Percentiles rank a stretch among this genome's conserved stretches.
Evolutionary conservation across 169 alveolate species (phyloP).

Genomic region (Plasmodium adleri): DNA sequence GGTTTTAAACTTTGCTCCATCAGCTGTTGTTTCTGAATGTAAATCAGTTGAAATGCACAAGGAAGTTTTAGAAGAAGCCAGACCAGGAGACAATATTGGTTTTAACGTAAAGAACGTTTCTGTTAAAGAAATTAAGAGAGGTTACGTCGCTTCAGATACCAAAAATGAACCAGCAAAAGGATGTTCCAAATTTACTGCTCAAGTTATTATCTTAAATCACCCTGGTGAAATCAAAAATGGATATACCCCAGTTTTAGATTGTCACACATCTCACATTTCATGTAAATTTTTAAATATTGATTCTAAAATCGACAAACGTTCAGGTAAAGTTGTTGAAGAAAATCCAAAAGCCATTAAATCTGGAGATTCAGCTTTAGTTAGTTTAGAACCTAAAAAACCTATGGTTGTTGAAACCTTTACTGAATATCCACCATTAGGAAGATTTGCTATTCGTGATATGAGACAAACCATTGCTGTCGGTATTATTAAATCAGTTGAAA

Average conservation of each 20-base stretch:
- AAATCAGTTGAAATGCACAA: conserved; percentile 99
- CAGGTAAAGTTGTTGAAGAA: conserved; percentile 97
- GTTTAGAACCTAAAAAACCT: conserved; percentile 96
- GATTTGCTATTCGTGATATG: conserved; percentile 99
- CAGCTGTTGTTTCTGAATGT: conserved; percentile 96
- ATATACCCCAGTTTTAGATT: conserved; percentile 97
- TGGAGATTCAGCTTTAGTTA: conserved; percentile 98
- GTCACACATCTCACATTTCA: conserved; percentile 99
- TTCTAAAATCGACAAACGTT: conserved; percentile 96
- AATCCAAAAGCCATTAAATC: conserved; percentile 96
- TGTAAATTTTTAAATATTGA: conserved; percentile 96
- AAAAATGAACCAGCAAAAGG: conserved; percentile 99
- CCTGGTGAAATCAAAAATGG: conserved; percentile 98
- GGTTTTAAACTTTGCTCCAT: conserved; percentile 95
- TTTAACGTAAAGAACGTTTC: conserved; percentile 97
- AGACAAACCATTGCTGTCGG: conserved; percentile 99
- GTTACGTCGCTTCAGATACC: conserved; percentile 96
- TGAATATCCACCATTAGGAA: conserved; percentile 98
- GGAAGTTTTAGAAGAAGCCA: conserved; percentile 96
- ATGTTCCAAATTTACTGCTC: conserved; percentile 94
- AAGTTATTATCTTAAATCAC: conserved; percentile 97
- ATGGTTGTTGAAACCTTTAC: conserved; percentile 97
- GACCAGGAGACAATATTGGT: conserved; percentile 99
- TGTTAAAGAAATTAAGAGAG: conserved; percentile 96
- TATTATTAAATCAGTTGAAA: conserved; percentile 96